phyloP scores from a whole-genome alignment of 805 yeast genomes.

The Metschnikowia vanudenii region DNA sequence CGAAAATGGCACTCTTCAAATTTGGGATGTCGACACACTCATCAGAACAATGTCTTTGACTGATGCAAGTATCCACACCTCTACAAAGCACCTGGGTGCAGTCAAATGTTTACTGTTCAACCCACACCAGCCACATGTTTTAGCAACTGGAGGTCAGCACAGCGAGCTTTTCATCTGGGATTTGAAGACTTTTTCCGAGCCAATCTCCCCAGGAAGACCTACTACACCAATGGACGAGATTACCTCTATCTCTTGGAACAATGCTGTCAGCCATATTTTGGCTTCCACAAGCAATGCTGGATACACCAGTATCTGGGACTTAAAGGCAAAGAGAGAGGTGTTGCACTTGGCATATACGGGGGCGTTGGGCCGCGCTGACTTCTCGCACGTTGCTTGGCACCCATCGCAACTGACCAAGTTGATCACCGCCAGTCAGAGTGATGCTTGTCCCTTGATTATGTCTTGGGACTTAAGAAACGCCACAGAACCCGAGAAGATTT shows the following conservation, averaged over 20 bases:
- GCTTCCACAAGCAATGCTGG: slow-evolving; percentile 88
- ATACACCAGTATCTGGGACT: slow-evolving; percentile 90
- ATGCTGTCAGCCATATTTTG: slow-evolving; percentile 75
- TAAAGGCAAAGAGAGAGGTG: slow-evolving; percentile 83
- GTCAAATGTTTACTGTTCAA: slow-evolving; percentile 77
- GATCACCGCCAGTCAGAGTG: slow-evolving; percentile 84
- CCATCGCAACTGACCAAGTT: slow-evolving; percentile 84
- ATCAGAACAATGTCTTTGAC: slow-evolving; percentile 39
- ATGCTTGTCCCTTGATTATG: slow-evolving; percentile 72
- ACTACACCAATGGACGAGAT: slow-evolving; percentile 81
- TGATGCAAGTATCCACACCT: slow-evolving; percentile 49
- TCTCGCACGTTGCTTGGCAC: slow-evolving; percentile 91
- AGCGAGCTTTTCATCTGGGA: slow-evolving; percentile 94
- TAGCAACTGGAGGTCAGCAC: slow-evolving; percentile 85
- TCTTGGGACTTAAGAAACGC: slow-evolving; percentile 96
- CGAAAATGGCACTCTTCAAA: slow-evolving; percentile 75
- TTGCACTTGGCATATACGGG: slow-evolving; percentile 75
- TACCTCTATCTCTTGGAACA: slow-evolving; percentile 85
- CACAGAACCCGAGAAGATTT: slow-evolving; percentile 76
- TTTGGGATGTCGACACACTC: slow-evolving; percentile 69
- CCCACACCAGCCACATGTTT: slow-evolving; percentile 63
- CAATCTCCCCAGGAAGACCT: slow-evolving; percentile 71
- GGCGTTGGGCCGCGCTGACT: slow-evolving; percentile 57
- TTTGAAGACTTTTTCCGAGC: slow-evolving; percentile 56
- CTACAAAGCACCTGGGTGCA: slow-evolving; percentile 61